A percentile compares a stretch with the other conserved stretches of the same genome.
phyloP scores from a whole-genome alignment of 495 filamentous ascomycete species.

The Thermothielavioides terrestris region DNA sequence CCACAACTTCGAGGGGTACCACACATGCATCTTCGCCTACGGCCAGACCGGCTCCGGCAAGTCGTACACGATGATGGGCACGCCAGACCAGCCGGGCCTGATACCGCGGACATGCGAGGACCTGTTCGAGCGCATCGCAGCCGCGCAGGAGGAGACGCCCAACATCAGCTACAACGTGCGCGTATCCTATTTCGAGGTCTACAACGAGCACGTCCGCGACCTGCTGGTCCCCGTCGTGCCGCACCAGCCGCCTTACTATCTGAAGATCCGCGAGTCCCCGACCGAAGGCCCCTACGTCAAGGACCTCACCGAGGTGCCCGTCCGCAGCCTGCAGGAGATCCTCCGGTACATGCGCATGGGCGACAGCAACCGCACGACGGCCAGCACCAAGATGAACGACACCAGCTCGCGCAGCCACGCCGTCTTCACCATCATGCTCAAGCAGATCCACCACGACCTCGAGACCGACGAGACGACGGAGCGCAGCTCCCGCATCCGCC shows the following conservation, averaged over 20 bases:
- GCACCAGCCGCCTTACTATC: slow-evolving; percentile 73
- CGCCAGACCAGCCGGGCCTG: slow-evolving; percentile 69
- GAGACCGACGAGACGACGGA: slow-evolving; percentile 94
- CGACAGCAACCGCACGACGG: slow-evolving; percentile 80
- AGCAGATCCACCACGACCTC: slow-evolving; percentile 88
- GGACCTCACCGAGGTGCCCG: slow-evolving; percentile 85
- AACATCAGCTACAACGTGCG: slow-evolving; percentile 94
- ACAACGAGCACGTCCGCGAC: slow-evolving; percentile 98
- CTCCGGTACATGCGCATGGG: slow-evolving; percentile 84
- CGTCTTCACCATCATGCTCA: slow-evolving; percentile 95
- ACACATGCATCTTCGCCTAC: slow-evolving; percentile 98
- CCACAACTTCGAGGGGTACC: slow-evolving; percentile 98
- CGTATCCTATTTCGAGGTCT: slow-evolving; percentile 98
- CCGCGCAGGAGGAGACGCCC: slow-evolving; percentile 59
- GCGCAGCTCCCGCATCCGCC: slow-evolving; percentile 80
- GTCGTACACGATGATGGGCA: slow-evolving; percentile 99
- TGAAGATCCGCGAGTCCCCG: slow-evolving; percentile 94
- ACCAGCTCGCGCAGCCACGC: slow-evolving; percentile 89
- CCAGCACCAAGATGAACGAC: slow-evolving; percentile 99
- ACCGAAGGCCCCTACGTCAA: slow-evolving; percentile 97
- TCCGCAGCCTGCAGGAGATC: slow-evolving; percentile 73
- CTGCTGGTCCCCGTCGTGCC: slow-evolving; percentile 67
- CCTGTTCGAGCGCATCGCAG: slow-evolving; percentile 88
- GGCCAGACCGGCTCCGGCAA: slow-evolving; percentile 97
- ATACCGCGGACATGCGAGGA: slow-evolving; percentile 97